These are phyloP conservation scores for Jacaranda copaia DNA, from an alignment of 257 asterid genomes.

Conservation along the genomic window DNA sequence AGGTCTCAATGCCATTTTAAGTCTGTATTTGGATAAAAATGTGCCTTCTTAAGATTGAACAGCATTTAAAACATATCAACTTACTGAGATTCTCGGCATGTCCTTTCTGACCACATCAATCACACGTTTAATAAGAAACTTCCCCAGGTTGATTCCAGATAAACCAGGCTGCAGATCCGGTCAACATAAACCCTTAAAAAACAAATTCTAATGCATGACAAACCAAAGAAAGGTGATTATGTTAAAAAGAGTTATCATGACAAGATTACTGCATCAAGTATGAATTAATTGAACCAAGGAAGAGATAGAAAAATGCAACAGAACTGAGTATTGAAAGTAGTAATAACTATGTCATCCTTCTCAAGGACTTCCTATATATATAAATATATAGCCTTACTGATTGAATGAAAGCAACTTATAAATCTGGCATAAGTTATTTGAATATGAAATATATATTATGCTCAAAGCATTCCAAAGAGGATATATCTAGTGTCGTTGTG, in stretches of 20 bases:
- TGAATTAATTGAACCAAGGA: conserved; percentile 8
- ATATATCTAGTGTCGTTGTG: too few species aligned
- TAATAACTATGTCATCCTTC: neutral
- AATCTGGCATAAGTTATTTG: neutral
- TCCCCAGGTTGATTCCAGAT: conserved; percentile 94
- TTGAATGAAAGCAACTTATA: neutral
- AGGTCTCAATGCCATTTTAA: neutral
- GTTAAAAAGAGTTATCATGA: conserved; percentile 1
- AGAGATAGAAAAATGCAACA: conserved; percentile 9
- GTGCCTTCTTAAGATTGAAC: neutral
- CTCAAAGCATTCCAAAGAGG: too few species aligned
- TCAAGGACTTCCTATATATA: too few species aligned
- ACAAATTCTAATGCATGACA: neutral
- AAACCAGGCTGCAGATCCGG: conserved; percentile 82
- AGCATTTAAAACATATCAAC: conserved; percentile 37
- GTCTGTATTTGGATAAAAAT: neutral
- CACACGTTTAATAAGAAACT: conserved; percentile 93
- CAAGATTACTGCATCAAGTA: neutral
- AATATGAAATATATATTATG: neutral
- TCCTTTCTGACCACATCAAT: conserved; percentile 90
- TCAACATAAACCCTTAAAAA: conserved; percentile 26
- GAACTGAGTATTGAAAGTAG: conserved; percentile 5
- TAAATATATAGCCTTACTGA: neutral
- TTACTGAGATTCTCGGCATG: conserved; percentile 83
- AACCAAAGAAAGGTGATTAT: conserved; percentile 9